Conservation (phyloP, 2,329 filamentous ascomycete genomes). For the Raffaelea arxii region DNA sequence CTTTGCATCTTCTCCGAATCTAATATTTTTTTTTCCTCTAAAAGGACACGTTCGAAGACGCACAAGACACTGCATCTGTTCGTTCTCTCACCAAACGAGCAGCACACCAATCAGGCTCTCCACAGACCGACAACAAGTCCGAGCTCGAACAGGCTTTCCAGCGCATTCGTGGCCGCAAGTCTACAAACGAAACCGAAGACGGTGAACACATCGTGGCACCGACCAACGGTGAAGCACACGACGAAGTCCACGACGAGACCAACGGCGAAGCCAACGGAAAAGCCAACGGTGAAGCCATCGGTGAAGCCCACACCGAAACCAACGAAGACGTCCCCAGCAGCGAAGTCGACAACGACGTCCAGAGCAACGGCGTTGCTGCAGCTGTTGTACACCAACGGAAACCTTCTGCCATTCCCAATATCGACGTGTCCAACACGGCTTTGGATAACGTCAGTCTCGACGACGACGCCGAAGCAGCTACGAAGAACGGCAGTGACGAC, state of each 20-base stretch:
- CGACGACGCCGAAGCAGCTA: conserved; percentile 33
- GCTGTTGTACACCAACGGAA: conserved; percentile 20
- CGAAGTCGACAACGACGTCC: not conserved
- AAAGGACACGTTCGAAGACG: conserved; percentile 78
- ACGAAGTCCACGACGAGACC: conserved; percentile 17
- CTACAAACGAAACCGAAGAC: conserved; percentile 15
- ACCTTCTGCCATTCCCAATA: conserved; percentile 28
- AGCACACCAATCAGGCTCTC: conserved; percentile 7
- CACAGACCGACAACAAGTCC: conserved; percentile 15
- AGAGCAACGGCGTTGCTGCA: conserved; percentile 5
- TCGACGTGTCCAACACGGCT: conserved; percentile 30
- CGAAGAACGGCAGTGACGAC: conserved; percentile 13
- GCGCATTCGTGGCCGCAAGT: conserved; percentile 8
- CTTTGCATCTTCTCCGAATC: not conserved
- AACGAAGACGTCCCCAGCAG: not conserved
- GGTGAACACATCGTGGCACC: conserved; percentile 9
- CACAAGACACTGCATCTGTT: conserved; percentile 53
- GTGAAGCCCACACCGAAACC: too few species aligned
- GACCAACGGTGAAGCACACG: too few species aligned
- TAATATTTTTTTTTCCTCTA: not conserved
- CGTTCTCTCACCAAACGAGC: conserved; percentile 48
- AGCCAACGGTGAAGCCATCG: conserved; percentile 11
- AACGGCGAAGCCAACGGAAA: not conserved
- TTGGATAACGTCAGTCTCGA: conserved; percentile 58
- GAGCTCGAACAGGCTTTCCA: conserved; percentile 17